phyloP scores from a whole-genome alignment of 2,329 filamentous ascomycete species.

The Microsporum canis region DNA sequence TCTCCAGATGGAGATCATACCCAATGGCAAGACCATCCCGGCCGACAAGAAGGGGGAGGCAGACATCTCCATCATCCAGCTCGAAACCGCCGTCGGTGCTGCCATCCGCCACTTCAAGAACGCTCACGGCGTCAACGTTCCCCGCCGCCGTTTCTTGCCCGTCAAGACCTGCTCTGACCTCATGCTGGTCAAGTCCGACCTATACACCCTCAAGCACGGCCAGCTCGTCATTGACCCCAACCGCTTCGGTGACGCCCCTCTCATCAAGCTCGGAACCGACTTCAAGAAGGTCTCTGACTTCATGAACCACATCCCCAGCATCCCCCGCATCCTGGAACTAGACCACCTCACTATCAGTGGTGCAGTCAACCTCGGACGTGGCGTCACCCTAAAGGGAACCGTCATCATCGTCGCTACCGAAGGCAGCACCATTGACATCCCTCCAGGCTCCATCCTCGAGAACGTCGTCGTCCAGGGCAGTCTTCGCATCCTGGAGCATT shows the following conservation, averaged over 20 bases:
- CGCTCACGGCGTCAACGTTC: constrained; percentile 97
- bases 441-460: constrained; percentile 90
- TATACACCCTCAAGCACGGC: constrained; percentile 97
- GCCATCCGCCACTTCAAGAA: constrained; percentile 98
- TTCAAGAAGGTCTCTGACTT: constrained; percentile 98
- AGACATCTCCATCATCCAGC: constrained; percentile 92
- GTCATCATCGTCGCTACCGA: constrained; percentile 98
- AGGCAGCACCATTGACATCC: constrained; percentile 94
- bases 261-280: constrained; percentile 97
- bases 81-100: constrained; percentile 96
- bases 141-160: constrained; percentile 91
- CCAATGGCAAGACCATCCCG: constrained; percentile 96
- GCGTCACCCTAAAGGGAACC: constrained; percentile 89
- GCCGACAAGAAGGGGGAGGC: constrained; percentile 99
- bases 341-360: constrained; percentile 91
- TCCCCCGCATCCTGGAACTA: constrained; percentile 41
- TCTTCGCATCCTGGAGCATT: constrained; percentile 62
- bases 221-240: constrained; percentile 94
- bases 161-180: constrained; percentile 99
- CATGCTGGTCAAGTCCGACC: constrained; percentile 98
- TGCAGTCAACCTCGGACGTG: constrained; percentile 89
- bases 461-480: constrained; percentile 98
- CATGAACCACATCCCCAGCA: constrained; percentile 42
- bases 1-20: constrained; percentile 98
- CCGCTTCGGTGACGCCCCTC: constrained; percentile 88